Evolutionary conservation across 2,329 filamentous ascomycete genomes (phyloP).

Genomic region (Metarhizium robertsii): DNA sequence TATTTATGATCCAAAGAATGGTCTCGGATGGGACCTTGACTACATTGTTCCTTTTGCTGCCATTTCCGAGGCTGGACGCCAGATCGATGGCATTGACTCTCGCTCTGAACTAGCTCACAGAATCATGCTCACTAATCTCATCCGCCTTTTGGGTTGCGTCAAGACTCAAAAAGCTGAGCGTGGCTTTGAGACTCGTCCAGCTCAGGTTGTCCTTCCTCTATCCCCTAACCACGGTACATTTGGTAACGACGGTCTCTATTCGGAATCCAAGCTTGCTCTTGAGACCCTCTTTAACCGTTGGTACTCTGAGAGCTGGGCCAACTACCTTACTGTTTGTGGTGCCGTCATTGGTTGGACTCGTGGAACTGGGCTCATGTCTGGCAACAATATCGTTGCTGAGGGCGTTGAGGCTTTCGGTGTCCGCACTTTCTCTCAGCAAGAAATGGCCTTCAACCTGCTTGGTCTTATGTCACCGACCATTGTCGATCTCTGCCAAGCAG

Average conservation of each 20-base stretch:
- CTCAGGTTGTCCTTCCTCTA: conserved; percentile 89
- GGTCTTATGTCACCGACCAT: conserved; percentile 92
- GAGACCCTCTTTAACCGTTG: conserved; percentile 98
- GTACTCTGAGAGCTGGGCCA: conserved; percentile 95
- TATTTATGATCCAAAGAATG: conserved; percentile 93
- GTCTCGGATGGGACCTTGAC: conserved; percentile 96
- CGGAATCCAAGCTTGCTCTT: conserved; percentile 92
- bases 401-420: conserved; percentile 95
- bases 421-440: conserved; percentile 96
- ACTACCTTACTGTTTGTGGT: conserved; percentile 96
- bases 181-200: conserved; percentile 89
- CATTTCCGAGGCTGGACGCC: conserved; percentile 93
- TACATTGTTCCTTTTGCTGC: conserved; percentile 94
- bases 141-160: conserved; percentile 82
- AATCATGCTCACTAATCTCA: conserved; percentile 96
- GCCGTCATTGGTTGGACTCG: conserved; percentile 99
- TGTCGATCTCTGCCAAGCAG: conserved; percentile 88
- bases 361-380: conserved; percentile 94
- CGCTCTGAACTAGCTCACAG: conserved; percentile 96
- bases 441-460: conserved; percentile 98
- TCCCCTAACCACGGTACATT: conserved; percentile 99
- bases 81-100: conserved; percentile 94
- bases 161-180: conserved; percentile 83
- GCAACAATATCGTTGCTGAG: conserved; percentile 95
- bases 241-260: conserved; percentile 94